Conservation (phyloP, 306 rosid genomes). For the Canavalia gladiata region DNA sequence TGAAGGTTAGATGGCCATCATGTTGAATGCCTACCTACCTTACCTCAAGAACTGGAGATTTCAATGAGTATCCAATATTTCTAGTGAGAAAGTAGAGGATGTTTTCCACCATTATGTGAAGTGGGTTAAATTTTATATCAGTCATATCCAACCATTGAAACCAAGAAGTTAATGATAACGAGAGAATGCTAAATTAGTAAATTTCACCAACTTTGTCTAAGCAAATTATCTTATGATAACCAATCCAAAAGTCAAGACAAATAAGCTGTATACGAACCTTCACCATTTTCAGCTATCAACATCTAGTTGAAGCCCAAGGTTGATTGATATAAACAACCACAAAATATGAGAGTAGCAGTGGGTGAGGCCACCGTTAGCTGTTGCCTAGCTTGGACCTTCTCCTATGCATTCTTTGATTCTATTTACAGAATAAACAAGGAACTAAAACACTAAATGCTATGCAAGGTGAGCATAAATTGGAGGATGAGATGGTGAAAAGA, state of each 20-base stretch:
- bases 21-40: too few species aligned
- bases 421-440: slow-evolving; percentile 64
- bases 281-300: slow-evolving; percentile 53
- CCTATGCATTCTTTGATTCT: slow-evolving; percentile 49
- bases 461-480: slow-evolving; percentile 54
- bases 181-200: neutral
- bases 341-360: slow-evolving; percentile 15
- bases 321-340: slow-evolving; percentile 50
- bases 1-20: too few species aligned
- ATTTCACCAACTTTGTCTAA: neutral
- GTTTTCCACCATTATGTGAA: too few species aligned
- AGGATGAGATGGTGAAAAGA: slow-evolving; percentile 40
- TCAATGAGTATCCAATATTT: too few species aligned
- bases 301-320: slow-evolving; percentile 56
- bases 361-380: slow-evolving; percentile 46
- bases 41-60: too few species aligned
- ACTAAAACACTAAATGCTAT: slow-evolving; percentile 56
- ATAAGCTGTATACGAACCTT: slow-evolving; percentile 47
- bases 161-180: neutral
- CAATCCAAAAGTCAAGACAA: slow-evolving; percentile 16
- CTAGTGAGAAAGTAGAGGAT: too few species aligned
- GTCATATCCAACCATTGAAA: neutral
- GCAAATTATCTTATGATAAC: slow-evolving; percentile 37
- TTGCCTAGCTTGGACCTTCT: slow-evolving; percentile 53
- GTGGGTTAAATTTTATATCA: neutral